These are phyloP conservation scores for Rhizomucor pusillus DNA, from an alignment of 371 early-diverging fungal species.

Conservation along the genomic window DNA sequence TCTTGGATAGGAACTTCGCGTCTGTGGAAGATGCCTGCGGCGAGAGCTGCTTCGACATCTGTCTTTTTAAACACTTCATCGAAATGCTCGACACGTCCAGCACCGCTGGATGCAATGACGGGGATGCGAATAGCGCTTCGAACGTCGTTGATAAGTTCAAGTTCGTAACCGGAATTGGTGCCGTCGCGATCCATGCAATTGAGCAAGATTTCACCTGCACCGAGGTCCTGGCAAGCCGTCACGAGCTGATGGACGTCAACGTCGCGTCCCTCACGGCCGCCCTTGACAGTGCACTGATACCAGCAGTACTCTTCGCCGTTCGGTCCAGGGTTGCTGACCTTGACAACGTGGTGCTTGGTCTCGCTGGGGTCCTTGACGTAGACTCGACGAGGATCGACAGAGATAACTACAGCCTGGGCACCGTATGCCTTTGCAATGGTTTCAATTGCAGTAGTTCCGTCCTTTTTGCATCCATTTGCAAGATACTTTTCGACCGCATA, in stretches of 20 bases:
- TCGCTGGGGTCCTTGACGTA: conserved; percentile 82
- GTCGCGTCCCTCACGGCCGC: conserved; percentile 94
- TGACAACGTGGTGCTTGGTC: conserved; percentile 74
- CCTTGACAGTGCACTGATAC: conserved; percentile 98
- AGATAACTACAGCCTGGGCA: conserved; percentile 96
- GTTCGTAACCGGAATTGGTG: conserved; percentile 93
- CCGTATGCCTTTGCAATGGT: conserved; percentile 93
- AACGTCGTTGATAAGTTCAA: conserved; percentile 77
- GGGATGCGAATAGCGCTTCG: conserved; percentile 82
- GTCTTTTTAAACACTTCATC: conserved; percentile 79
- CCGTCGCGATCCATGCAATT: conserved; percentile 98
- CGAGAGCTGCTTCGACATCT: conserved; percentile 92
- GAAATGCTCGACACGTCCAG: conserved; percentile 87
- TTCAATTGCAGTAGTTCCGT: conserved; percentile 82
- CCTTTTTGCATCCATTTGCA: conserved; percentile 46
- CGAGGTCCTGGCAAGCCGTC: conserved; percentile 82
- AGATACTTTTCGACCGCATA: conserved; percentile 87
- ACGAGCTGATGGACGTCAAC: conserved; percentile 91
- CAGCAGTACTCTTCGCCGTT: conserved; percentile 93
- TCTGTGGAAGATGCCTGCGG: conserved; percentile 98
- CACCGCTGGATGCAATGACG: conserved; percentile 96
- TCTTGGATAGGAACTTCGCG: conserved; percentile 83
- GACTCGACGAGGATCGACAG: conserved; percentile 93
- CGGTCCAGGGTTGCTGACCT: conserved; percentile 77
- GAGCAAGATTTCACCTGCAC: conserved; percentile 95